Evolutionary conservation across 1,284 basidiomycete genomes (phyloP), one percentile per base, ranked within the genome.

Genomic region (Agaricales sp.): DNA sequence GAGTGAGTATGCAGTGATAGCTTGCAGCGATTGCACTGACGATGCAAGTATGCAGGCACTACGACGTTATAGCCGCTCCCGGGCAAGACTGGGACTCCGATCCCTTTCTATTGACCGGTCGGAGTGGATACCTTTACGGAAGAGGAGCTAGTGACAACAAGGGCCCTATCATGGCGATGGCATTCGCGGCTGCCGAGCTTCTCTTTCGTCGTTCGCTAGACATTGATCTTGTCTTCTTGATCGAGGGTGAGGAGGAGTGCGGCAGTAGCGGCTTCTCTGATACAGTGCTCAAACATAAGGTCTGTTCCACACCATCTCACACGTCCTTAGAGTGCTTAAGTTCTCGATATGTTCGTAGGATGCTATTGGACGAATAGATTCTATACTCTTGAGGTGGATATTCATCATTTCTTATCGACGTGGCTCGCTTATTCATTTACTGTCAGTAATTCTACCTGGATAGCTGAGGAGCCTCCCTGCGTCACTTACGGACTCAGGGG

Each of bases 161-260:
- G 62, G 95, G 95, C 0, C 95, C 96, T 0, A 87, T 96, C 44
- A 75, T 98, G 51, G 93, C 94, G 1, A 77, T 87, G 4, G 95
- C 94, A 0, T 92, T 84, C 57, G 95, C 95, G 0, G 92, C 85
- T 1, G 86, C 90, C 0, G 80, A 88, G 35, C 63, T 99, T 38
- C 74, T 92, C 2, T 74, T 81, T 37, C 70, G 73, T 12, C 74
- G 91, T 1, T 75, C 82, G 22, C 77, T 99, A 1, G 86, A 82
- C 24, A 77, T 92, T 1, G 95, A 99, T 59, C 64, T 99, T 0
- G 83, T 97, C 2, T 84, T 98, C 64, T 67, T 98, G 46, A 81
- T 98, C 26, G 95, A 99, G 67, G 95, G 95, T 0, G 94, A 98
- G 63, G 96, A 97, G 62, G 96, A 99, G 64, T 82, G 81, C 18